Percentiles rank a stretch among this genome's conserved stretches.
These are phyloP conservation scores for Candida buenavistaensis DNA, from an alignment of 1,139 yeast species.

Conservation along the genomic window DNA sequence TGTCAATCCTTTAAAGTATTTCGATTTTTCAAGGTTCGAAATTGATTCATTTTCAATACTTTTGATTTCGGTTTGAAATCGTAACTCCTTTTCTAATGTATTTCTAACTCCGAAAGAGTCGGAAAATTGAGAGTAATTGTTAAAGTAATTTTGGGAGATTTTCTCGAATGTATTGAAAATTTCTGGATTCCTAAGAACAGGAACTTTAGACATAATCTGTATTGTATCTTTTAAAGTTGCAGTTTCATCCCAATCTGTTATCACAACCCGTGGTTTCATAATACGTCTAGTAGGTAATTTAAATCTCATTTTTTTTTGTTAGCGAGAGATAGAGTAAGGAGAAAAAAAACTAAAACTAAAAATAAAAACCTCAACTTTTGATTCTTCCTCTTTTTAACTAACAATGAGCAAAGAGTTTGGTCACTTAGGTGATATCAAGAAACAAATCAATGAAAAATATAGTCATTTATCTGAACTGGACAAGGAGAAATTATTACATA, in stretches of 20 bases:
- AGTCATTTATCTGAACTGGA: slow-evolving; percentile 2
- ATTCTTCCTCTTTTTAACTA: slow-evolving; percentile 7
- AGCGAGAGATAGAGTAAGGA: too few species aligned
- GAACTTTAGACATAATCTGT: slow-evolving; percentile 49
- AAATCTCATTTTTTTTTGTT: too few species aligned
- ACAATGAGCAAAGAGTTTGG: slow-evolving; percentile 15
- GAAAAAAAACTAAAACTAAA: too few species aligned
- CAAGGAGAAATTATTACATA: slow-evolving; percentile 2
- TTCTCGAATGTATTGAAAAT: slow-evolving; percentile 37
- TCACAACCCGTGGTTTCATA: slow-evolving; percentile 25
- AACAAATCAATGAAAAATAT: slow-evolving; percentile 7
- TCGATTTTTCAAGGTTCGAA: slow-evolving; percentile 36
- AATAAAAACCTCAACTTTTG: not conserved
- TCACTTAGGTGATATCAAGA: slow-evolving; percentile 16
- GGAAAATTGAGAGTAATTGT: slow-evolving; percentile 30
- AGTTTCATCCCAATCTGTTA: slow-evolving; percentile 75
- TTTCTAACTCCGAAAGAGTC: slow-evolving; percentile 22
- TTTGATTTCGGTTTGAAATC: slow-evolving; percentile 46
- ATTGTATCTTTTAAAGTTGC: slow-evolving; percentile 61
- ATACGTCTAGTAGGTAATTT: too few species aligned
- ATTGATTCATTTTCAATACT: slow-evolving; percentile 55
- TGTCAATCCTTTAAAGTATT: slow-evolving; percentile 47
- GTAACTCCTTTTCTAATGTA: slow-evolving; percentile 31
- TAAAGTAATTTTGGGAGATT: slow-evolving; percentile 46
- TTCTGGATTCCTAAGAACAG: slow-evolving; percentile 40